Evolutionary conservation across 108 stramenopile genomes (phyloP), one percentile per base, ranked within the genome.

Genomic region (Pseudonitzschia delicatissima): DNA sequence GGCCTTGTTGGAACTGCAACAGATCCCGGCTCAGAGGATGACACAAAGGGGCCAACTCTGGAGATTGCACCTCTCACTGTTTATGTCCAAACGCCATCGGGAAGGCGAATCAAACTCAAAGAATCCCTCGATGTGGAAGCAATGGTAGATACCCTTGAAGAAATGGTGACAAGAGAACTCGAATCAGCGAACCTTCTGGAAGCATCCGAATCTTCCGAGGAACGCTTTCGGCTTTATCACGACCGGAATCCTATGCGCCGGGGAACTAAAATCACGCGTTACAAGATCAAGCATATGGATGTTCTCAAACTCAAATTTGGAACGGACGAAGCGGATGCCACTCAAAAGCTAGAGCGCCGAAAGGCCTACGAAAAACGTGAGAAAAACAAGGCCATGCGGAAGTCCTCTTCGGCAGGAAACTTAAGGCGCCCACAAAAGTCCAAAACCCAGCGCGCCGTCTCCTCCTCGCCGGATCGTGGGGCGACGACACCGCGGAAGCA

Each of bases 11-110:
- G 33, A 18, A 4, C 28, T 12, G 25, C 27, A 25, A 32, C 21
- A 9, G 27, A n/a, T n/a, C 5, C 3, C 9, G 25, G 29, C 51
- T n/a, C n/a, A n/a, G 27, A 52, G 28, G 27, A 23, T 27, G 5
- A 28, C 4, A 52, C 7, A n/a, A 33, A 55, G 31, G 25, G 27
- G 13, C 42, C 42, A 1, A 2, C 47, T 2, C 53, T 61, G 7
- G 59, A 61, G 36, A 13, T 61, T n/a, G 59, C 59, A n/a, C 20
- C 31, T 8, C 21, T 61, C 20, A 36, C 37, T 11, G 7, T 61
- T 15, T 37, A 40, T n/a, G 40, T 61, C 13, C 59, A 37, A n/a
- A 36, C 34, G 13, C 40, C 40, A 6, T 39, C 18, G n/a, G 59
- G 59, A 8, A 33, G 39, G 26, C 37, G 15, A 20, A 42, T 42